These are phyloP conservation scores for Cerrena zonata DNA, from an alignment of 1,284 basidiomycete genomes.

Conservation along the genomic window DNA sequence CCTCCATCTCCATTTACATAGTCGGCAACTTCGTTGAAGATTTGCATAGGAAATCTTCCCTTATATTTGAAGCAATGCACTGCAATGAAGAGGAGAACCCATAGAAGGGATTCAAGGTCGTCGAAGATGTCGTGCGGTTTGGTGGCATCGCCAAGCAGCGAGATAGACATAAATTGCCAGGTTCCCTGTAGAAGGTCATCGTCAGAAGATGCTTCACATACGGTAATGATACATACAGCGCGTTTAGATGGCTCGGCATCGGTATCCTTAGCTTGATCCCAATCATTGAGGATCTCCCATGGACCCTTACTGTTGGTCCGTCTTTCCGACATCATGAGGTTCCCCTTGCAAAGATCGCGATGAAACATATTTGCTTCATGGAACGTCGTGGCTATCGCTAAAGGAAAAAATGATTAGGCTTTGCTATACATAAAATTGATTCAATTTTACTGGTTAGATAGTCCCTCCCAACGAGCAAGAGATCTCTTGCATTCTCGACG, in stretches of 20 bases:
- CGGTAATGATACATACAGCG: neutral
- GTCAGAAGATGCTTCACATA: neutral
- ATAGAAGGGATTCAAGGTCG: neutral
- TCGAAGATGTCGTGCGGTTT: neutral
- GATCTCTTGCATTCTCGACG: slow-evolving; percentile 7
- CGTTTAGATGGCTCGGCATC: neutral
- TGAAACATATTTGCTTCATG: slow-evolving; percentile 3
- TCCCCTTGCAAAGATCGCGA: slow-evolving; percentile 10
- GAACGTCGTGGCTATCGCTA: slow-evolving; percentile 3
- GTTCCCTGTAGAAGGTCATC: slow-evolving; percentile 1
- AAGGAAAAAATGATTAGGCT: neutral
- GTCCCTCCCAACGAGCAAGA: slow-evolving; percentile 6
- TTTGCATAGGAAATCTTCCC: neutral
- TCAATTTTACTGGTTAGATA: slow-evolving; percentile 2
- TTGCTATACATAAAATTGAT: neutral
- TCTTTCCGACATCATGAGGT: slow-evolving; percentile 10
- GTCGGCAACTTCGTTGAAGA: neutral
- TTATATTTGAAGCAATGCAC: neutral
- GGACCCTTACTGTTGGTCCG: neutral
- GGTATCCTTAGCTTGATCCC: slow-evolving; percentile 5
- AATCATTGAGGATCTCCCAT: slow-evolving; percentile 10
- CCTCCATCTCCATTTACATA: neutral
- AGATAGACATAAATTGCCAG: neutral
- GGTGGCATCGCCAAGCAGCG: neutral
- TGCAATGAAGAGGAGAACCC: slow-evolving; percentile 1